Conservation (phyloP, 805 yeast species). For the Torulaspora maleeae region DNA sequence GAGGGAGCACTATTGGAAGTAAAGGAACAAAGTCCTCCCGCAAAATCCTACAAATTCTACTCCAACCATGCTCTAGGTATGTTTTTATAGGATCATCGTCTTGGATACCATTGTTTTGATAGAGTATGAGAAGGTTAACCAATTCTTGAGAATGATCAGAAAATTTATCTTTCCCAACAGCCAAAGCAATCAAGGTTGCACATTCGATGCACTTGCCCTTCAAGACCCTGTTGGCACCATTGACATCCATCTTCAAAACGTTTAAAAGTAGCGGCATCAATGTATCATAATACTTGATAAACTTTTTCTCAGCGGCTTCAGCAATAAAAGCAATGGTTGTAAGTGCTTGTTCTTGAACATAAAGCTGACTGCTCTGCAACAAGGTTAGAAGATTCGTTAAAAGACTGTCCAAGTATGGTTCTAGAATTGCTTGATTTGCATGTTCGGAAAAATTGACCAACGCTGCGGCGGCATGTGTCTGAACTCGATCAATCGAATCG, state of each 20-base stretch:
- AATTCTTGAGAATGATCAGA: constrained; percentile 68
- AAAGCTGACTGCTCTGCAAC: constrained; percentile 79
- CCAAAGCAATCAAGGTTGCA: constrained; percentile 86
- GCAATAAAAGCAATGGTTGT: constrained; percentile 97
- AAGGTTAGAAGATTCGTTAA: constrained; percentile 68
- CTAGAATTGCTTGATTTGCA: constrained; percentile 79
- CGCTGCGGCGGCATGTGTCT: constrained; percentile 98
- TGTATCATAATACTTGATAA: constrained; percentile 87
- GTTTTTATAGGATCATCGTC: constrained; percentile 84
- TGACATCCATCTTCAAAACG: constrained; percentile 72
- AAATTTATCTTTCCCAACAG: constrained; percentile 91
- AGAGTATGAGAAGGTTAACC: constrained; percentile 61
- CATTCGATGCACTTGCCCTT: constrained; percentile 96
- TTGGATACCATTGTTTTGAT: constrained; percentile 56
- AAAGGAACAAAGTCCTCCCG: constrained; percentile 84
- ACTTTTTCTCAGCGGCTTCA: constrained; percentile 87
- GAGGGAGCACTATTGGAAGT: constrained; percentile 80
- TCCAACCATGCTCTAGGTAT: constrained; percentile 93
- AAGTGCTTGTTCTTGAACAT: constrained; percentile 94
- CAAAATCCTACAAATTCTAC: constrained; percentile 79
- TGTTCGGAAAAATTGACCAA: constrained; percentile 91
- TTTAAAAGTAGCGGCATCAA: constrained; percentile 83
- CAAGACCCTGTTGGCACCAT: constrained; percentile 65
- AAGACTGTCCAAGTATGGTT: constrained; percentile 86
- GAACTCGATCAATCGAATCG: constrained; percentile 82